Evolutionary conservation across 2,329 filamentous ascomycete genomes (phyloP).

Genomic region (Nigrospora oryzae): DNA sequence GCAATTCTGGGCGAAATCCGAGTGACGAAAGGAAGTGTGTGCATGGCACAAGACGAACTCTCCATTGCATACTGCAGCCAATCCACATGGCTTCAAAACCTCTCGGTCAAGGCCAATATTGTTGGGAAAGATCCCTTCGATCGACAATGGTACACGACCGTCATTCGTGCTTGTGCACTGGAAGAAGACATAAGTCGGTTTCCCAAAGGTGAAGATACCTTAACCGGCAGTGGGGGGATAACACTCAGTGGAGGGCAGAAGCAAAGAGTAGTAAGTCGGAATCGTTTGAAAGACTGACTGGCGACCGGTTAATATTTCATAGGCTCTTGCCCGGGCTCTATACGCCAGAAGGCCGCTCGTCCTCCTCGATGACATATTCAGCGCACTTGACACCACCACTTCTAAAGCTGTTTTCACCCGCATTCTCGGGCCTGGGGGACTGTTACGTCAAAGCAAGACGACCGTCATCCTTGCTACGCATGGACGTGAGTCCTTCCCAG

Average conservation of each 20-base stretch:
- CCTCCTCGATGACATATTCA: not conserved
- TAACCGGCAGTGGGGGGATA: conserved; percentile 16
- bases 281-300: too few relatives aligned
- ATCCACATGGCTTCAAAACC: conserved; percentile 64
- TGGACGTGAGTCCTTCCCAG: not conserved
- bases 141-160: conserved; percentile 4
- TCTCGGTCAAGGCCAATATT: conserved; percentile 17
- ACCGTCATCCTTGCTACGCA: not conserved
- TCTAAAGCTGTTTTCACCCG: not conserved
- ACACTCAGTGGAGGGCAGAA: conserved; percentile 18
- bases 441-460: not conserved
- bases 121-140: conserved; percentile 7
- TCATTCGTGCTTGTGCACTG: conserved; percentile 8
- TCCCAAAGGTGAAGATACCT: conserved; percentile 13
- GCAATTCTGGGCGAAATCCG: not conserved
- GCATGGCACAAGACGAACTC: too few relatives aligned
- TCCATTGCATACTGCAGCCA: not conserved
- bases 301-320: not conserved
- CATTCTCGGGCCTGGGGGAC: not conserved
- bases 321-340: not conserved
- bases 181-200: conserved; percentile 7
- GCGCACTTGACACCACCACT: not conserved
- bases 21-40: too few relatives aligned
- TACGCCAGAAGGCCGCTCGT: not conserved
- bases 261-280: conserved; percentile 9